phyloP scores from a whole-genome alignment of 768 basidiomycete genomes.

The Boletus sensibilis region DNA sequence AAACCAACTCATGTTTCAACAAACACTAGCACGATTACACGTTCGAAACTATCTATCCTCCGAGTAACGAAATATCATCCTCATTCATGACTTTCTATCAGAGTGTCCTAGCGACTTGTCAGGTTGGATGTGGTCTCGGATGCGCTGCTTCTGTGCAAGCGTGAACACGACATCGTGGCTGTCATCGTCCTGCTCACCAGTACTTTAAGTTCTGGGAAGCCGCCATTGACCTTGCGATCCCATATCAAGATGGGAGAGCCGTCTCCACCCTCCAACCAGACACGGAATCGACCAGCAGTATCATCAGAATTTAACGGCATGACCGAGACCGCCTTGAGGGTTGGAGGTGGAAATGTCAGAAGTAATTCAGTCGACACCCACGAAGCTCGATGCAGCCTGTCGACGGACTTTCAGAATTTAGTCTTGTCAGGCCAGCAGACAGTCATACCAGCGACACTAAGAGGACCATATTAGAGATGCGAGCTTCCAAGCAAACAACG shows the following conservation, averaged over 20 bases:
- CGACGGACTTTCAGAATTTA: neutral
- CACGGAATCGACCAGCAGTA: constrained; percentile 85
- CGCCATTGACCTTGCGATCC: constrained; percentile 89
- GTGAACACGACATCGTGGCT: constrained; percentile 5
- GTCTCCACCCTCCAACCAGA: constrained; percentile 65
- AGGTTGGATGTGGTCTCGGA: constrained; percentile 82
- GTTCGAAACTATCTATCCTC: neutral
- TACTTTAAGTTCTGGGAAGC: constrained; percentile 88
- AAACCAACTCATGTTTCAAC: neutral
- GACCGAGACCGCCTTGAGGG: constrained; percentile 63
- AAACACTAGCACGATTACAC: constrained; percentile 6
- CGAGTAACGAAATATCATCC: neutral
- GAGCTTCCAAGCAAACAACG: neutral
- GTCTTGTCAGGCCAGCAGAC: neutral
- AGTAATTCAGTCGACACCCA: constrained; percentile 95
- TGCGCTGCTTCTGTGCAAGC: constrained; percentile 73
- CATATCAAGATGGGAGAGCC: constrained; percentile 56
- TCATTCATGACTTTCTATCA: constrained; percentile 49
- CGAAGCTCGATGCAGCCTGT: constrained; percentile 86
- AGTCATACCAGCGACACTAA: constrained; percentile 79
- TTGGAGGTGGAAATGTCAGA: constrained; percentile 84
- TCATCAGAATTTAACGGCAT: constrained; percentile 77
- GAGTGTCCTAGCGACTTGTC: constrained; percentile 85
- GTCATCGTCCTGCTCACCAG: constrained; percentile 50
- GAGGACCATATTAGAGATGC: constrained; percentile 6